Base-by-base conservation (phyloP, 2,329 filamentous ascomycete genomes). In the Cadophora luteo-olivacea region DNA sequence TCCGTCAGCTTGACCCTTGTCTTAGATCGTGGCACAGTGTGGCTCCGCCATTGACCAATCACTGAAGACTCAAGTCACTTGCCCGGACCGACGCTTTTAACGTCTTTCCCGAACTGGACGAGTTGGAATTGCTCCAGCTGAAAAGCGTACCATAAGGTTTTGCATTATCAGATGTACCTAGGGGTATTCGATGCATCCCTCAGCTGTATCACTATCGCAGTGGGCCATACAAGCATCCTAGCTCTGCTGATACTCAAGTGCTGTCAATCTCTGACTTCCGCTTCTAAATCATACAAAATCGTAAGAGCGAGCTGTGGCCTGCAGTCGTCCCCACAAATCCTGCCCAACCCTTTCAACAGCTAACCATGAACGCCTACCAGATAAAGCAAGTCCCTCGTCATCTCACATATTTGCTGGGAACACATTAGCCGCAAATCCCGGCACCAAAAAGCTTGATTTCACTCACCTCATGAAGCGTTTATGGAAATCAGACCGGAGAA, bases 401-500 rank as follows among this genome's bases (percentile, higher is more conserved):
- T 75, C 77, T 76, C 70, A 79, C 77, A 68, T 79, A 79, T 73
- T 79, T 79, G 63, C 77, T 78, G 58, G 55, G 61, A 55, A 69
- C 48, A 69, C 8, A 29, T 75, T 72, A 74, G 73, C 66, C 65
- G 60, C 65, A 69, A 52, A 33, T 69, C 33, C 55, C 45, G 48
- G 25, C 32, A 32, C 7, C 48, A 48, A 29, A 22, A 69, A 63
- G 62, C 45, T 65, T 70, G 24, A 24, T 65, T 32, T 54, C 33
- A 76, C 76, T 64, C 61, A 78, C 77, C 77, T 84, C 96, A 99
- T 99, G 80, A 99, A 99, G 72, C 94, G 90, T 82, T 94, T 96
- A 84, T 99, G 96, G 80, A 99, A 99, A 81, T 99, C 96, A 36
- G 94, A 97, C 70, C 95, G 90, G 72, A 98, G 83, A 77, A 97